phyloP scores from a whole-genome alignment of 768 basidiomycete species.

The Rhizopogon vinicolor region DNA sequence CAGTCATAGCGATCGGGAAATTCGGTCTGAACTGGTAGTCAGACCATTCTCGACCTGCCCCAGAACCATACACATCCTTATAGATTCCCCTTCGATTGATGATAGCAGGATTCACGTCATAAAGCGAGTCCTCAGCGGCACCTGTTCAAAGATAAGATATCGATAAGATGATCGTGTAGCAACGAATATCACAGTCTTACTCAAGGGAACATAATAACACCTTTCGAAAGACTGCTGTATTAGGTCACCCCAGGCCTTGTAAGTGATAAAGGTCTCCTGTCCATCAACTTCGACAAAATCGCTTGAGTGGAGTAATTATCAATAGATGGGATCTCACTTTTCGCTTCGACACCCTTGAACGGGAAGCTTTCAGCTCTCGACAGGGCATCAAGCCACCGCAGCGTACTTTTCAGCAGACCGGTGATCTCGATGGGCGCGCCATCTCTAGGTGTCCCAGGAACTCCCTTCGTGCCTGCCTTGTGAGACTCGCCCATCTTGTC shows the following conservation, averaged over 20 bases:
- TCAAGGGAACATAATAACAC: slow-evolving; percentile 82
- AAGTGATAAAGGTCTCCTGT: slow-evolving; percentile 65
- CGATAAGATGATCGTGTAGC: background rate
- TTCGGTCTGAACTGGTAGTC: slow-evolving; percentile 95
- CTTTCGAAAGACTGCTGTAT: slow-evolving; percentile 86
- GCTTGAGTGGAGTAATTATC: slow-evolving; percentile 2
- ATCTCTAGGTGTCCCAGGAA: slow-evolving; percentile 95
- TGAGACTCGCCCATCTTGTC: slow-evolving; percentile 97
- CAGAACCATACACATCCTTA: slow-evolving; percentile 96
- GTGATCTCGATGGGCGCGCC: slow-evolving; percentile 96
- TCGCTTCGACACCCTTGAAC: slow-evolving; percentile 82
- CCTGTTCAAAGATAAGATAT: slow-evolving; percentile 38
- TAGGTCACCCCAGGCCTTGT: slow-evolving; percentile 84
- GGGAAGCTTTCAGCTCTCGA: slow-evolving; percentile 70
- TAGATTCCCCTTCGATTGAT: slow-evolving; percentile 93
- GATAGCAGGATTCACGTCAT: slow-evolving; percentile 63
- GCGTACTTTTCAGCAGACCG: slow-evolving; percentile 86
- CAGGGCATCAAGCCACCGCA: slow-evolving; percentile 82
- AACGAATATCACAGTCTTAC: slow-evolving; percentile 35
- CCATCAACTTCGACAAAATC: slow-evolving; percentile 55
- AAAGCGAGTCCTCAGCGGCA: slow-evolving; percentile 62
- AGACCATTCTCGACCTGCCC: slow-evolving; percentile 84
- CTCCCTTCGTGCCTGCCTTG: slow-evolving; percentile 89
- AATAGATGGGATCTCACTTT: slow-evolving; percentile 45
- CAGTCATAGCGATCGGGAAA: slow-evolving; percentile 94